Base-by-base conservation (phyloP, 2,329 filamentous ascomycete species). In the Colletotrichum chlorophyti region DNA sequence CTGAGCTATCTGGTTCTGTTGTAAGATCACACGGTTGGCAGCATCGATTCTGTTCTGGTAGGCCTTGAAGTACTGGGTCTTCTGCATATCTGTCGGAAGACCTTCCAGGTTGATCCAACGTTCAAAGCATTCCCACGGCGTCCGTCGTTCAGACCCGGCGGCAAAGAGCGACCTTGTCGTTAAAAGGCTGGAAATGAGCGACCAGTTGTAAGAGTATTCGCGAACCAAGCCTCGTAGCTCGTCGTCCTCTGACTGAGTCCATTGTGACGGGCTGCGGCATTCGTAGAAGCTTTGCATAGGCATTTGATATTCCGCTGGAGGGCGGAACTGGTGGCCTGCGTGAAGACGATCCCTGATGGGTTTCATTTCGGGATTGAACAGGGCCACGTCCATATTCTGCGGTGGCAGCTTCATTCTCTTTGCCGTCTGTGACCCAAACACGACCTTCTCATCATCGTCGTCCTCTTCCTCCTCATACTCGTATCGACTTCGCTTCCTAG, bases 81-180 rank as follows among this genome's bases (percentile, higher is more conserved):
- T 97, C 15, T 90, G 88, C 89, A 98, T 96, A 64, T 99, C 95
- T 10, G 89, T 86, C 5, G 95, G 94, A 32, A 97, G 79, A 1
- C 93, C 93, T 75, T 98, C 95, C 11, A 98, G 79, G 65, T 91
- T 88, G 52, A 97, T 90, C 94, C 94, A 99, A 38, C 95, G 86
- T 74, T 99, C 95, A 67, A 99, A 99, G 70, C 95, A 99, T 76
- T 99, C 95, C 95, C 95, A 99, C 0, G 94, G 93, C 3, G 94
- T 98, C 43, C 95, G 86, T 61, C 95, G 85, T 70, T 98, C 94
- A 10, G 92, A 87, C 2, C 91, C 92, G 17, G 93, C 94, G n/a
- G 87, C 83, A 68, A 92, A 96, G 12, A 87, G 72, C 0, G 92
- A 96, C 49, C 86, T 86, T 14, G 89, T 83, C 2, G 86, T 83